Conservation (phyloP, 352 stramenopile genomes). For the Nothophytophthora sp. region DNA sequence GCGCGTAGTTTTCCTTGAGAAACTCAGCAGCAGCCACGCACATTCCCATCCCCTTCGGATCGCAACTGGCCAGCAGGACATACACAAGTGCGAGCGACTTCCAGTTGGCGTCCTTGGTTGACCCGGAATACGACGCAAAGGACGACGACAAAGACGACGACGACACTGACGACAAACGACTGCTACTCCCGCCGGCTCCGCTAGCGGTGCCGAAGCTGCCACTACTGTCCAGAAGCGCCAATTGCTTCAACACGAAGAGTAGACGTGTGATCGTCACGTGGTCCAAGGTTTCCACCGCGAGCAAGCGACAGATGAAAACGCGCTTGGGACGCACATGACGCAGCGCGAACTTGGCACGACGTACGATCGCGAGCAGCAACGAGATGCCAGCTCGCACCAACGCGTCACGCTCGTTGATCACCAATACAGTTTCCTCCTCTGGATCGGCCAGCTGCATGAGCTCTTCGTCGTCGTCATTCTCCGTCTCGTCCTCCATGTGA, state of each 20-base stretch:
- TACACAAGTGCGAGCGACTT: slow-evolving; percentile 72
- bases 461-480: slow-evolving; percentile 33
- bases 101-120: slow-evolving; percentile 59
- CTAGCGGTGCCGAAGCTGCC: background rate
- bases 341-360: slow-evolving; percentile 71
- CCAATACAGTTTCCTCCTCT: slow-evolving; percentile 59
- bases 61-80: slow-evolving; percentile 69
- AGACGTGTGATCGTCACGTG: slow-evolving; percentile 71
- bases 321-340: slow-evolving; percentile 64
- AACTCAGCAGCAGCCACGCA: slow-evolving; percentile 71
- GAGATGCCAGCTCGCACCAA: slow-evolving; percentile 71
- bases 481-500: slow-evolving; percentile 13
- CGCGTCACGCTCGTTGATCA: slow-evolving; percentile 65
- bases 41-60: slow-evolving; percentile 81
- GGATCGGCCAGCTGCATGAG: slow-evolving; percentile 28
- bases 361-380: slow-evolving; percentile 68
- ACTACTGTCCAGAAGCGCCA: slow-evolving; percentile 46
- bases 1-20: slow-evolving; percentile 55
- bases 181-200: background rate
- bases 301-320: slow-evolving; percentile 69
- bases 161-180: slow-evolving; percentile 11
- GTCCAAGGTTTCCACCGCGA: slow-evolving; percentile 74
- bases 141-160: slow-evolving; percentile 13
- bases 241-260: slow-evolving; percentile 65
- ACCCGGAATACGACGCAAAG: slow-evolving; percentile 20